Percentiles rank a stretch among this genome's conserved stretches.
These are phyloP conservation scores for Tagetes erecta DNA, from an alignment of 129 eudicot species.

Conservation along the genomic window DNA sequence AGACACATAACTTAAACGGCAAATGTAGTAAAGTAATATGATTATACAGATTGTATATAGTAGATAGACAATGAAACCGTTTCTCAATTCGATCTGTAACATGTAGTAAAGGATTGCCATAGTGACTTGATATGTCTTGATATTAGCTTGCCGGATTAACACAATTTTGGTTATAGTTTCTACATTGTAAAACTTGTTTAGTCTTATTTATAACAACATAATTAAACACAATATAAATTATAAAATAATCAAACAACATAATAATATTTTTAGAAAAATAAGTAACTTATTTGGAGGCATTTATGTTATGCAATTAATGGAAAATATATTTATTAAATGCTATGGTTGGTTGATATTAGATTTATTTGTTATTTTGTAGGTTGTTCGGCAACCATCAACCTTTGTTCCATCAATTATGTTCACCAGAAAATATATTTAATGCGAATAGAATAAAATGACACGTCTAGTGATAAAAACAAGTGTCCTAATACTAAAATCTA, in stretches of 20 bases:
- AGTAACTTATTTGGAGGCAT: background rate
- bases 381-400: constrained; percentile 15
- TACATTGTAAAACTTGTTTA: background rate
- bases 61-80: too few relatives aligned
- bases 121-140: background rate
- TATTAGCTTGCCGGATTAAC: background rate
- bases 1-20: too few relatives aligned
- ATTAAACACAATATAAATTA: too few relatives aligned
- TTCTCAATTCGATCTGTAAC: too few relatives aligned
- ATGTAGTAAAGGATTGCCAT: background rate
- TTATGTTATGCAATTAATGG: background rate
- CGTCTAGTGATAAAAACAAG: background rate
- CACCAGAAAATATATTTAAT: constrained; percentile 5
- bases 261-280: too few relatives aligned
- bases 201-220: background rate
- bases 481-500: background rate
- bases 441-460: background rate
- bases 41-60: too few relatives aligned
- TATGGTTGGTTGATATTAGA: constrained; percentile 9
- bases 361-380: background rate
- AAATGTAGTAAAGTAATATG: too few relatives aligned
- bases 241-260: too few relatives aligned
- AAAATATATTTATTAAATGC: background rate
- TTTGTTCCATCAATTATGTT: constrained; percentile 5
- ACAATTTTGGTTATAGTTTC: too few relatives aligned